Conservation (phyloP, 805 yeast genomes). For the Starmera amethionina region DNA sequence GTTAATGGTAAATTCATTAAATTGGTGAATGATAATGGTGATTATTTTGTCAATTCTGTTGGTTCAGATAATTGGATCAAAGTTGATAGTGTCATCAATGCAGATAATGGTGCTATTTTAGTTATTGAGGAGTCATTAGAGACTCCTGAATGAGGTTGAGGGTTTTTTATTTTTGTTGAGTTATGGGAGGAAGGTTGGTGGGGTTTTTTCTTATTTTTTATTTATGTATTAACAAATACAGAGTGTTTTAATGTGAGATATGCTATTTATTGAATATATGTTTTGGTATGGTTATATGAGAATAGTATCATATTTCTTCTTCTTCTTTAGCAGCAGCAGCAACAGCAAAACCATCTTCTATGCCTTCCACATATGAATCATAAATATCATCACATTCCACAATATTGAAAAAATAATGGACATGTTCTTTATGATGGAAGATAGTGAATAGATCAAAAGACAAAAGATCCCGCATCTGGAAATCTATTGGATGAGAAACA, state of each 20-base stretch:
- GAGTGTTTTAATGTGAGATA: too few relatives aligned
- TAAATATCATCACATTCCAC: constrained; percentile 9
- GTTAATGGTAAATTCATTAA: constrained; percentile 25
- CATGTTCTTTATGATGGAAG: constrained; percentile 11
- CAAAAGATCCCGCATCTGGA: constrained; percentile 10
- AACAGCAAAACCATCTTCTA: too few relatives aligned
- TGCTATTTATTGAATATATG: too few relatives aligned
- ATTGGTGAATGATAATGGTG: constrained; percentile 26
- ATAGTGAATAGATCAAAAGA: constrained; percentile 8
- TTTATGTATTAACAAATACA: too few relatives aligned
- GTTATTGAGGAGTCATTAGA: constrained; percentile 22
- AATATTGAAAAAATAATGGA: constrained; percentile 11
- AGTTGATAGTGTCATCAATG: constrained; percentile 25
- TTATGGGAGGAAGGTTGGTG: too few relatives aligned
- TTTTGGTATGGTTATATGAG: too few relatives aligned
- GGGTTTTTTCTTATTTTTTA: too few relatives aligned
- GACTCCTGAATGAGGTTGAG: not conserved
- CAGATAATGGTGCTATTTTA: constrained; percentile 37
- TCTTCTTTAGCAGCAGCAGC: too few relatives aligned
- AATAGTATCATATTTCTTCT: too few relatives aligned
- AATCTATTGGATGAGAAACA: constrained; percentile 4
- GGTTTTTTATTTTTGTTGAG: not conserved
- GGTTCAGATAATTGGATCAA: constrained; percentile 20
- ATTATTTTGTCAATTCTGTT: constrained; percentile 23
- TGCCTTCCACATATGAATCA: too few relatives aligned